Base-by-base conservation (phyloP, 2,329 filamentous ascomycete genomes). In the Hymenoscyphus fraxineus region DNA sequence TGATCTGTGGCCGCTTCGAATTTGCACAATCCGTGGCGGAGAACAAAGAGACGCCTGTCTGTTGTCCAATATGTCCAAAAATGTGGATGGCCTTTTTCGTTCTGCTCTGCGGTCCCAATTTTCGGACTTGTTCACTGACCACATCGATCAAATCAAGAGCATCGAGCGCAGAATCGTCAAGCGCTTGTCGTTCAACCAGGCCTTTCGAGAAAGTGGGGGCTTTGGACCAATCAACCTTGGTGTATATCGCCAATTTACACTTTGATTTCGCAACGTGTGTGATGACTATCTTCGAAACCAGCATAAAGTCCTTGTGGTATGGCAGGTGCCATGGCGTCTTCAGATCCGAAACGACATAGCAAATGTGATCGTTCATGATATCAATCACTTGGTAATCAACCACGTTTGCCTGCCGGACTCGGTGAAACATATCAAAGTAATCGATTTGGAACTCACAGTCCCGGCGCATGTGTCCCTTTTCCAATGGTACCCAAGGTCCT, bases 191-290 rank as follows among this genome's bases (percentile, higher is more conserved):
- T 76, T 88, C 85, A n/a, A 89, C 81, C 63, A 89, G 75, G 59
- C 81, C 83, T 75, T 85, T 86, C 16, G 83, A 83, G 54, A 88
- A 78, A 0, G 83, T 72, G 12, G 88, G 88, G 62, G 85, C 80
- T 69, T 87, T 89, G 32, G 86, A 83, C 95, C 95, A 98, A 70
- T 92, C 90, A n/a, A 97, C 86, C 72, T 89, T 90, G 61, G 88
- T 91, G 77, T 92, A 96, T 55, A 98, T 86, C 32, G 93, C 90
- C 63, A 99, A 85, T 78, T 95, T 97, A 77, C 92, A 96, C 76
- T 90, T 93, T 13, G 91, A 93, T 78, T 98, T 98, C 61, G 92
- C 88, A 66, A 94, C 84, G 73, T 98, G 92, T 2, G 95, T 97
- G 67, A 99, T 95, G 68, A 97, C 92, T 67, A 97, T 88, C 77